Conservation (phyloP, 192 early-diverging fungal genomes). For the Podila clonocystis region DNA sequence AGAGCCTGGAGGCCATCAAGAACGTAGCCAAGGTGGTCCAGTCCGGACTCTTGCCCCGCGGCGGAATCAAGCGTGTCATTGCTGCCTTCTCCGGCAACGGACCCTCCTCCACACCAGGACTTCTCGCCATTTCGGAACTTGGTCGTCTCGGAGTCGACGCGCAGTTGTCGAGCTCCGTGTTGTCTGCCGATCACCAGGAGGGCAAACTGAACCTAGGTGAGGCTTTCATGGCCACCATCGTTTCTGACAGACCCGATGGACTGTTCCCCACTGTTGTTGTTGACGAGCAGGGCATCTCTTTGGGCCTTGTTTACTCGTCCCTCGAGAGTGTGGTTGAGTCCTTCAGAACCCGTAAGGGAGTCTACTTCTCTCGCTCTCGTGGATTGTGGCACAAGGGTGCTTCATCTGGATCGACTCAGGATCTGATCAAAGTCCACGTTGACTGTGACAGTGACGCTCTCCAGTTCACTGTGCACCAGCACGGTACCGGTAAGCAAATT, state of each 20-base stretch:
- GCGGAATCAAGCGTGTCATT: conserved; percentile 51
- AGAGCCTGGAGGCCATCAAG: conserved; percentile 29
- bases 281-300: conserved; percentile 86
- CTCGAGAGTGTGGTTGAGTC: conserved; percentile 83
- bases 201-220: conserved; percentile 63
- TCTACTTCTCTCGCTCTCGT: conserved; percentile 89
- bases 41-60: conserved; percentile 51
- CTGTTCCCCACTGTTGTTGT: conserved; percentile 93
- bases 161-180: conserved; percentile 23
- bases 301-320: conserved; percentile 96
- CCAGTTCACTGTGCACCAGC: conserved; percentile 87
- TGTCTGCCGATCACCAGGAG: conserved; percentile 50
- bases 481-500: conserved; percentile 70
- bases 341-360: conserved; percentile 80
- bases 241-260: conserved; percentile 90
- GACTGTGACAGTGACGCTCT: conserved; percentile 96
- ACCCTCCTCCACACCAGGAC: conserved; percentile 25
- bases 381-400: conserved; percentile 98
- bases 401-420: conserved; percentile 95
- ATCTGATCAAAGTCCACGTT: conserved; percentile 74
- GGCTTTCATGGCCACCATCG: conserved; percentile 64
- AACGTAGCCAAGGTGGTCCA: conserved; percentile 21
- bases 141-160: conserved; percentile 47
- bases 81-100: conserved; percentile 23
- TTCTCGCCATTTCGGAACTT: conserved; percentile 42